Evolutionary conservation across 495 filamentous ascomycete species (phyloP).

Genomic region (Penicillium alfredii): DNA sequence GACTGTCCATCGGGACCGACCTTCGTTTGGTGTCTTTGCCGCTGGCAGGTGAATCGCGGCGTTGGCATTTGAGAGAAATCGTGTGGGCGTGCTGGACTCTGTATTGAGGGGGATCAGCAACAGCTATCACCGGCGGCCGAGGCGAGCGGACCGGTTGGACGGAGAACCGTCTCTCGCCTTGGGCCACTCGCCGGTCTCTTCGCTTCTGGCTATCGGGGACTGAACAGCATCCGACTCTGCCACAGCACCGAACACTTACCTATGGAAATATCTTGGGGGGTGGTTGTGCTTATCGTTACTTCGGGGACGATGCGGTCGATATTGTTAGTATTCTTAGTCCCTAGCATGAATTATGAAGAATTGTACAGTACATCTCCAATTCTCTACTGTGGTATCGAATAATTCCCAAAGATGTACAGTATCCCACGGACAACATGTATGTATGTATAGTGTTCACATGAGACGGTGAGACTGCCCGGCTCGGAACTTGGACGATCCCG

Average conservation of each 20-base stretch:
- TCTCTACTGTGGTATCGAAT: too few relatives aligned
- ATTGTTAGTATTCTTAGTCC: conserved; percentile 26
- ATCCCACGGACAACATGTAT: background rate
- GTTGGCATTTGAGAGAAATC: conserved; percentile 3
- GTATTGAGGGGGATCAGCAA: conserved; percentile 1
- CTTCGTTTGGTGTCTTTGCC: conserved; percentile 14
- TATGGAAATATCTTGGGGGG: conserved; percentile 9
- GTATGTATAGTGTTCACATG: too few relatives aligned
- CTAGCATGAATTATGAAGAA: conserved; percentile 25
- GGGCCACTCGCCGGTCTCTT: conserved; percentile 5
- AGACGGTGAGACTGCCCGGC: too few relatives aligned
- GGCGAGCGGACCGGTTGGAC: too few relatives aligned
- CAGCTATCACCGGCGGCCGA: too few relatives aligned
- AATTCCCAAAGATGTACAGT: too few relatives aligned
- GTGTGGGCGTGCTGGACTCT: conserved; percentile 3
- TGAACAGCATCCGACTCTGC: conserved; percentile 4
- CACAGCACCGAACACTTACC: conserved; percentile 1
- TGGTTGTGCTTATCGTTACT: conserved; percentile 5
- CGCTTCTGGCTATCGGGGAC: conserved; percentile 3
- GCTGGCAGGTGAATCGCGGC: conserved; percentile 19
- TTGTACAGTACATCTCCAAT: conserved; percentile 30
- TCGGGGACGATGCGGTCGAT: conserved; percentile 5
- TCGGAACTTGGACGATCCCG: too few relatives aligned
- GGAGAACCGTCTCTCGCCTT: conserved; percentile 2
- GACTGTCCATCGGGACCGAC: conserved; percentile 7